phyloP scores from a whole-genome alignment of 2,329 filamentous ascomycete genomes.

The Ophioceras dolichostomum region DNA sequence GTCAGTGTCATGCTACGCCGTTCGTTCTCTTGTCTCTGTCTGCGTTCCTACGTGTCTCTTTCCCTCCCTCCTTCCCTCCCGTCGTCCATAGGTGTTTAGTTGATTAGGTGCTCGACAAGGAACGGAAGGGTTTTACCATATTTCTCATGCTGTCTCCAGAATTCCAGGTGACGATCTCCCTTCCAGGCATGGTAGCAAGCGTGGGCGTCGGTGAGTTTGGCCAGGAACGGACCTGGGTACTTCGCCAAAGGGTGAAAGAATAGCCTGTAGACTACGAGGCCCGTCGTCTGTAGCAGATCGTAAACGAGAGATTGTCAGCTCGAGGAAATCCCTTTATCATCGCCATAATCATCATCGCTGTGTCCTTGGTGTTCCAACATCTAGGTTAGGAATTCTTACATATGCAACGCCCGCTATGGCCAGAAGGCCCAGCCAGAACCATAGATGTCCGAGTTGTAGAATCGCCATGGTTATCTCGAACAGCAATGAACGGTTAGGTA shows the following conservation, averaged over 20 bases:
- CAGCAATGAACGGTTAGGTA: too few species aligned
- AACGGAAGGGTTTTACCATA: too few species aligned
- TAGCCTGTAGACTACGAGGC: constrained; percentile 40
- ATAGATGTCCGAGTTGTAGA: constrained; percentile 18
- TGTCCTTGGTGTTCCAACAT: too few species aligned
- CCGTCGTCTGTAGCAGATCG: constrained; percentile 23
- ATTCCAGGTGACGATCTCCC: constrained; percentile 62
- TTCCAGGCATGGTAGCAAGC: constrained; percentile 64
- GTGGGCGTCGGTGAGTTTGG: constrained; percentile 50
- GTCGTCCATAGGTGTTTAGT: too few species aligned
- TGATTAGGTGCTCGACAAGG: too few species aligned
- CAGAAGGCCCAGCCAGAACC: constrained; percentile 26
- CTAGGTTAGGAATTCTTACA: constrained; percentile 21
- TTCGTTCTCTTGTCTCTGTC: too few species aligned
- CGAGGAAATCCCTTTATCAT: too few species aligned
- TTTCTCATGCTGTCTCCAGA: constrained; percentile 56
- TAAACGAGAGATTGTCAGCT: too few species aligned
- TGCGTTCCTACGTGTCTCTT: too few species aligned
- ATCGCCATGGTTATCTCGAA: not conserved
- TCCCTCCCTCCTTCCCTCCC: too few species aligned
- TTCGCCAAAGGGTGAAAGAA: constrained; percentile 53
- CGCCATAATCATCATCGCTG: too few species aligned
- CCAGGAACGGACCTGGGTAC: constrained; percentile 52
- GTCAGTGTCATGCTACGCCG: too few species aligned
- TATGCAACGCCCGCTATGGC: constrained; percentile 23